Percentiles rank a stretch among this genome's conserved stretches.
These are phyloP conservation scores for Annulohypoxylon stygium DNA, from an alignment of 495 filamentous ascomycete species.

Conservation along the genomic window DNA sequence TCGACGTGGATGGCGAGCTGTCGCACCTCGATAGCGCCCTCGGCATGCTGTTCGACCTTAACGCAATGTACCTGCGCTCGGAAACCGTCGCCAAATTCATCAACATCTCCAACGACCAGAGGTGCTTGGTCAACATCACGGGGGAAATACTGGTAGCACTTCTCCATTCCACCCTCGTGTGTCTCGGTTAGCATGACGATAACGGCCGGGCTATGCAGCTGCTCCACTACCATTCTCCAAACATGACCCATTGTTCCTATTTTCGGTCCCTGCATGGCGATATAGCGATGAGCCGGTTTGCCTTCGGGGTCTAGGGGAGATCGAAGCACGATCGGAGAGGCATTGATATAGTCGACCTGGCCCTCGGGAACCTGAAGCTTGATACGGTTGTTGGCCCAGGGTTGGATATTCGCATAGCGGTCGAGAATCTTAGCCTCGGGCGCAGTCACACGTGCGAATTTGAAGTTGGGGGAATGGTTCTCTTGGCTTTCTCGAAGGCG, in stretches of 20 bases:
- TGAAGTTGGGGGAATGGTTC: slow-evolving; percentile 62
- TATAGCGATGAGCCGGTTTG: slow-evolving; percentile 60
- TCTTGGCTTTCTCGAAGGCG: slow-evolving; percentile 62
- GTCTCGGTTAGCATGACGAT: slow-evolving; percentile 97
- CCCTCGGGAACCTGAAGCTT: slow-evolving; percentile 84
- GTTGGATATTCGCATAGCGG: slow-evolving; percentile 87
- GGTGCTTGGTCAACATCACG: slow-evolving; percentile 65
- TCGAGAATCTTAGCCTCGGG: slow-evolving; percentile 71
- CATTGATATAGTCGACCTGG: slow-evolving; percentile 94
- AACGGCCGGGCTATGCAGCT: slow-evolving; percentile 81
- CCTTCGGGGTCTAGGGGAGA: slow-evolving; percentile 69
- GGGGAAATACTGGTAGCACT: slow-evolving; percentile 94
- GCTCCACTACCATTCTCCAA: slow-evolving; percentile 97
- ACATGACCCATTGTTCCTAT: slow-evolving; percentile 76
- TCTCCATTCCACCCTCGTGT: slow-evolving; percentile 82
- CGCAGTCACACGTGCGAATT: slow-evolving; percentile 66
- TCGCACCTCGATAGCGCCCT: slow-evolving; percentile 67
- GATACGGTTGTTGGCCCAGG: slow-evolving; percentile 87
- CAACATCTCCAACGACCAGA: slow-evolving; percentile 66
- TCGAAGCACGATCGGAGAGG: slow-evolving; percentile 82
- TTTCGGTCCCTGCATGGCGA: slow-evolving; percentile 85
- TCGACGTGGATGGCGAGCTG: slow-evolving; percentile 64
- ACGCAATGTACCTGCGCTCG: slow-evolving; percentile 65
- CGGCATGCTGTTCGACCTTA: slow-evolving; percentile 62
- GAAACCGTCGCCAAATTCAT: slow-evolving; percentile 76